These are phyloP conservation scores for Tephrocybe sp. DNA, from an alignment of 768 basidiomycete genomes.

Conservation along the genomic window DNA sequence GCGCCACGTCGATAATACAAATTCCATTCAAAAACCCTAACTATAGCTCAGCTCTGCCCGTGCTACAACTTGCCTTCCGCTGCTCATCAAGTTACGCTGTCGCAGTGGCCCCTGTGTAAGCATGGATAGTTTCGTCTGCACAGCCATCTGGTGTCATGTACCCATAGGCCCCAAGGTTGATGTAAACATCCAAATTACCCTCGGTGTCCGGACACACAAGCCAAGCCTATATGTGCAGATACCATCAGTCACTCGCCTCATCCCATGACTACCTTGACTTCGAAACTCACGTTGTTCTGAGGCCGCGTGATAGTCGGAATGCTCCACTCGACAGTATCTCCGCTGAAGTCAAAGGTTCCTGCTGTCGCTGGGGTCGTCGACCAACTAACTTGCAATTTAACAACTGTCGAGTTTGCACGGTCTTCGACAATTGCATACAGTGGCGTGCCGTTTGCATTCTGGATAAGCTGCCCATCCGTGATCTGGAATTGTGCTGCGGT, in stretches of 20 bases:
- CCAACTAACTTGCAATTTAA: conserved; percentile 52
- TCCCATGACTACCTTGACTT: neutral
- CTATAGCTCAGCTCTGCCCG: no score
- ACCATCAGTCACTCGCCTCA: neutral
- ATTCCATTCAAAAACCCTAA: no score
- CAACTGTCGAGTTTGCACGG: conserved; percentile 43
- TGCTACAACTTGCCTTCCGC: neutral
- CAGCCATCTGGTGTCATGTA: conserved; percentile 61
- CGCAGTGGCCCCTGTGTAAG: conserved; percentile 57
- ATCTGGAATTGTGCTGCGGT: conserved; percentile 61
- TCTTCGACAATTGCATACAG: conserved; percentile 53
- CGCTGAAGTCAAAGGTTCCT: conserved; percentile 54
- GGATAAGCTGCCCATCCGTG: conserved; percentile 53
- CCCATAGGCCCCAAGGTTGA: conserved; percentile 55
- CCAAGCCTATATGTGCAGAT: conserved; percentile 41
- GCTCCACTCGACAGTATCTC: conserved; percentile 62
- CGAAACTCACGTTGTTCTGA: conserved; percentile 47
- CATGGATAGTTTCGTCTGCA: conserved; percentile 60
- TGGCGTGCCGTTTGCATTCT: conserved; percentile 40
- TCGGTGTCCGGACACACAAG: conserved; percentile 52
- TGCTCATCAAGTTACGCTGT: conserved; percentile 19
- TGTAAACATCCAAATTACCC: conserved; percentile 42
- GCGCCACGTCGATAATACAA: no score
- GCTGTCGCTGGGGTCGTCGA: conserved; percentile 43
- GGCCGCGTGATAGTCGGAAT: conserved; percentile 48